phyloP scores from a whole-genome alignment of 148 eudicot species.

The Amaranthus cruentus region DNA sequence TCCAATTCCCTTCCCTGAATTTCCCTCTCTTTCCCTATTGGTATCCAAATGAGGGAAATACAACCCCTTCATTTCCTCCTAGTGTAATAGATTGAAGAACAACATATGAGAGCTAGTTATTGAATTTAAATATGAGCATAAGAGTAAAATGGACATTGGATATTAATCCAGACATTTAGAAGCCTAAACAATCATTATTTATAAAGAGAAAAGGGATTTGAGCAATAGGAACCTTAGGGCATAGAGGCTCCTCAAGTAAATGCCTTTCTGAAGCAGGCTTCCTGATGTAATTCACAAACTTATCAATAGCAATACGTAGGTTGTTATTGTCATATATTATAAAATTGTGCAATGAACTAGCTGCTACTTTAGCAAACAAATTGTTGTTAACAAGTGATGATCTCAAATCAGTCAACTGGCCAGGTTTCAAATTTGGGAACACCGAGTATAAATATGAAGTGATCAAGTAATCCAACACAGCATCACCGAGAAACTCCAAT shows the following conservation, averaged over 20 bases:
- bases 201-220: conserved; percentile 11
- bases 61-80: too few relatives aligned
- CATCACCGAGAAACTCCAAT: conserved; percentile 96
- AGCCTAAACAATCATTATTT: neutral
- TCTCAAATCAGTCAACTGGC: conserved; percentile 94
- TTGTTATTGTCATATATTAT: conserved; percentile 49
- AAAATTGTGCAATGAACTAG: conserved; percentile 48
- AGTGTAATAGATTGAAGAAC: neutral
- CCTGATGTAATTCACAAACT: conserved; percentile 42
- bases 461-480: conserved; percentile 87
- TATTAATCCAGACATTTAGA: neutral
- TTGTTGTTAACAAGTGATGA: conserved; percentile 65
- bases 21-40: too few relatives aligned
- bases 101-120: neutral
- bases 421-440: conserved; percentile 81
- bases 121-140: neutral
- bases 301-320: conserved; percentile 47
- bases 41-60: too few relatives aligned
- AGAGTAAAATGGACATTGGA: neutral
- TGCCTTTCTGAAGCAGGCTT: conserved; percentile 27
- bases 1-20: too few relatives aligned
- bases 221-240: conserved; percentile 67
- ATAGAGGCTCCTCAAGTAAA: conserved; percentile 51
- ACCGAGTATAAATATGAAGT: conserved; percentile 79
- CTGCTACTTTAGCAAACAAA: conserved; percentile 71